Conservation (phyloP, 2,329 filamentous ascomycete species). For the Penicillium sp. region DNA sequence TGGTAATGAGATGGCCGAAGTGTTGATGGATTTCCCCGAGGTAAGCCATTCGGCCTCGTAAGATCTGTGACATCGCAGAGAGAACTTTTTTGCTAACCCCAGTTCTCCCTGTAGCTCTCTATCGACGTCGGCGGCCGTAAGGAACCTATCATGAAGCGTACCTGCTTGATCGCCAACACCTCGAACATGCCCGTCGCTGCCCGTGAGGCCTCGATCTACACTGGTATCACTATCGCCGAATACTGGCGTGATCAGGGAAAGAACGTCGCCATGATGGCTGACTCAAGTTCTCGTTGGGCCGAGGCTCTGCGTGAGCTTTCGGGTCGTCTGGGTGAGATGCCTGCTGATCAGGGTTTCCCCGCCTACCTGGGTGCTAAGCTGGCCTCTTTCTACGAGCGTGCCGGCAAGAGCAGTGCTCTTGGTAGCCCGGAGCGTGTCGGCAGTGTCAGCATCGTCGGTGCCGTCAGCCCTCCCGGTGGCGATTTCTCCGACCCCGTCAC, state of each 20-base stretch:
- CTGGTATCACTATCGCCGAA: conserved; percentile 90
- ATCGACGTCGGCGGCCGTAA: conserved; percentile 93
- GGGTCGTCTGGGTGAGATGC: conserved; percentile 98
- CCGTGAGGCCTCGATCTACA: conserved; percentile 98
- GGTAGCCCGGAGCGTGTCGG: conserved; percentile 88
- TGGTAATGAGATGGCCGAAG: conserved; percentile 99
- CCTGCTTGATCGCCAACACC: conserved; percentile 96
- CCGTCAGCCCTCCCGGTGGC: conserved; percentile 95
- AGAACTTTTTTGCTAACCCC: background rate
- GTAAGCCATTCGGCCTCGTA: conserved; percentile 42
- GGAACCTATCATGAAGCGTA: conserved; percentile 99
- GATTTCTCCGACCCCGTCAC: conserved; percentile 99
- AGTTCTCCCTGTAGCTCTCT: conserved; percentile 63
- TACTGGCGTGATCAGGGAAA: conserved; percentile 98
- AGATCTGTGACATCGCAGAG: background rate
- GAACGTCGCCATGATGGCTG: conserved; percentile 99
- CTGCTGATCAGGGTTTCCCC: conserved; percentile 98
- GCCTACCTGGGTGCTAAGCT: conserved; percentile 96
- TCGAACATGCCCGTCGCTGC: conserved; percentile 99
- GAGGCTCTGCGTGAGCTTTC: conserved; percentile 98
- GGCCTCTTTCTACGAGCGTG: conserved; percentile 98
- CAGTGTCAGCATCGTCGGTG: conserved; percentile 96
- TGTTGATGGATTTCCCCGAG: conserved; percentile 99
- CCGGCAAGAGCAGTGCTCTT: conserved; percentile 81
- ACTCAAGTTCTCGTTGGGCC: conserved; percentile 97